Base-by-base conservation (phyloP, 768 basidiomycete species). In the Mycena vulgaris region DNA sequence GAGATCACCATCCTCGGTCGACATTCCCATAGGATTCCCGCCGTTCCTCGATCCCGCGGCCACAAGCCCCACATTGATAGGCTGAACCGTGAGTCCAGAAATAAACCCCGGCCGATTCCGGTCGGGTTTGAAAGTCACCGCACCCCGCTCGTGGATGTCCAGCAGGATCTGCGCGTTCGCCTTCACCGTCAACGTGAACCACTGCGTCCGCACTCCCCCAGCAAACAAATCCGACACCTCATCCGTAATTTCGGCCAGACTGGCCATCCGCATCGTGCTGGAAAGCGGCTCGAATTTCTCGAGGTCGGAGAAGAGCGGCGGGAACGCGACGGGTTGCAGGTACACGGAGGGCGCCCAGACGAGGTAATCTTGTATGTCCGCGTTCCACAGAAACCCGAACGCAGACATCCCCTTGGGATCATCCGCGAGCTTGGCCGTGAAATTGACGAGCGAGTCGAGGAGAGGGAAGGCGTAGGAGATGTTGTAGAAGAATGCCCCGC, bases 401-500 rank as follows among this genome's bases (percentile, higher is more conserved):
- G 68, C 59, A 5, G 63, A 60, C 52, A 69, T 65, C 7, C 63
- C 63, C 16, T 69, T 40, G 1, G 68, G 55, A 27, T 68, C 69
- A n/a, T 39, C 30, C 19, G 47, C 42, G 30, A 68, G 58, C 13
- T 53, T 39, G 13, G 60, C 58, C 7, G 67, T 68, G 49, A 69
- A 63, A 11, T 39, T 47, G 45, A 68, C 58, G 21, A 73, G 37
- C 28, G 69, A 51, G 23, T 58, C 58, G 28, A 62, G 59, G 17
- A 74, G 52, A 8, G 60, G 39, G 19, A 16, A 30, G 7, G 59
- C 61, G 17, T 56, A 27, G 19, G 64, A 58, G 35, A 65, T 57
- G 60, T 45, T 56, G 65, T 69, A 74, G 55, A 66, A 63, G 31
- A 66, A 51, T 5, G 63, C 61, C 4, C 74, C 74, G 5, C 70